Base-by-base conservation (phyloP, 1,284 basidiomycete species). In the Sphagnurus paluster region DNA sequence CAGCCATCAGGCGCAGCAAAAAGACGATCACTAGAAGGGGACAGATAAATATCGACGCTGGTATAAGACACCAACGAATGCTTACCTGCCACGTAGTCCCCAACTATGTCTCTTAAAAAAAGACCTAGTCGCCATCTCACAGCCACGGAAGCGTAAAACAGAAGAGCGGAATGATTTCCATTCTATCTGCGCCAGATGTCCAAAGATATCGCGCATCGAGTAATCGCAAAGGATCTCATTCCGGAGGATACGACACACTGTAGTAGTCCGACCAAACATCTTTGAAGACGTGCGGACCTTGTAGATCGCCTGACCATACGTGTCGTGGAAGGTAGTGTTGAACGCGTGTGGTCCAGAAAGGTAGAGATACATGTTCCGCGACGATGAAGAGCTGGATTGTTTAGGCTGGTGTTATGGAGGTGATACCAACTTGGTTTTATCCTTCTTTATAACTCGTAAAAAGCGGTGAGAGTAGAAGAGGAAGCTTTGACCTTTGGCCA, bases 71-170 rank as follows among this genome's bases (percentile, higher is more conserved):
- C n/a, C 16, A 20, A 14, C 19, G 19, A 20, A 32, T 34, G 34
- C 55, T 35, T 26, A 54, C 56, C 56, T 44, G 16, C 56, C 56
- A 11, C 39, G 45, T 20, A 41, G 42, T 11, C 54, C 47, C 52
- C 48, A 54, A 14, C 54, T 48, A 16, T 56, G 33, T 44, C 56
- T 57, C 41, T 38, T 56, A 48, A 56, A 57, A 32, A 57, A 52
- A 3, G 52, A 30, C 24, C 54, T 43, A 3, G 56, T 57, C 32
- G 32, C 42, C 4, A 56, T 43, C 46, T 57, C 54, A 16, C 42
- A 21, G 14, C 50, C 43, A 3, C 29, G 46, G 28, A 53, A 54
- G 21, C 44, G 48, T 21, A 57, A 26, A n/a, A 26, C 41, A 8
- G 52, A 55, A 17, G 56, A 56, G 10, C 44, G 24, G 23, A 55